Conservation (phyloP, 805 yeast genomes). For the Ogataea kodamae region DNA sequence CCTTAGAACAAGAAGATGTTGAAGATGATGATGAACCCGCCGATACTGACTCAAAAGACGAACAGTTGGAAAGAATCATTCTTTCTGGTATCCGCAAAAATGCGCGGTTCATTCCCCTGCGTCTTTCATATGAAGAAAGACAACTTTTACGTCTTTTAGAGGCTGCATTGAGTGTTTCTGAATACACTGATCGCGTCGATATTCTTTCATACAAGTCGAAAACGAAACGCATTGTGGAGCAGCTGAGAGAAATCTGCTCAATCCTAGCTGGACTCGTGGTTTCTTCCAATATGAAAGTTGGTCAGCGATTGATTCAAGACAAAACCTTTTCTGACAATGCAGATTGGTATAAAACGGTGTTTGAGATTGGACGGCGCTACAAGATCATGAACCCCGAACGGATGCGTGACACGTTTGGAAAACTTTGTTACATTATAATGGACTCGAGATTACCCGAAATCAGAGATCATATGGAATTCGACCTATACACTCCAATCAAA, state of each 20-base stretch:
- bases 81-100: conserved; percentile 41
- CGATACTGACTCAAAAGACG: conserved; percentile 18
- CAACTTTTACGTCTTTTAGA: conserved; percentile 63
- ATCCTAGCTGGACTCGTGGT: conserved; percentile 75
- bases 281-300: conserved; percentile 70
- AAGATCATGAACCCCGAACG: conserved; percentile 82
- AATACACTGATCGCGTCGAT: conserved; percentile 77
- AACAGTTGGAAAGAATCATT: conserved; percentile 17
- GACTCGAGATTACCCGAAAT: conserved; percentile 75
- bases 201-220: conserved; percentile 63
- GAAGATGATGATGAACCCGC: conserved; percentile 17
- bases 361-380: conserved; percentile 77
- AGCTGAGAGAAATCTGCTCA: conserved; percentile 72
- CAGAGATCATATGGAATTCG: conserved; percentile 68
- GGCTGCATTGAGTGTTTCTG: conserved; percentile 75
- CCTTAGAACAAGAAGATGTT: conserved; percentile 14
- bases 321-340: conserved; percentile 68
- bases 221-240: conserved; percentile 66
- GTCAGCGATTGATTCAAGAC: conserved; percentile 59
- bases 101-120: conserved; percentile 60
- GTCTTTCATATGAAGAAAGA: conserved; percentile 66
- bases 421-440: conserved; percentile 80
- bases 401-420: conserved; percentile 77
- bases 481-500: conserved; percentile 65
- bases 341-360: conserved; percentile 66